Conservation (phyloP, 139 green algal species). For the Micractinium conductrix region DNA sequence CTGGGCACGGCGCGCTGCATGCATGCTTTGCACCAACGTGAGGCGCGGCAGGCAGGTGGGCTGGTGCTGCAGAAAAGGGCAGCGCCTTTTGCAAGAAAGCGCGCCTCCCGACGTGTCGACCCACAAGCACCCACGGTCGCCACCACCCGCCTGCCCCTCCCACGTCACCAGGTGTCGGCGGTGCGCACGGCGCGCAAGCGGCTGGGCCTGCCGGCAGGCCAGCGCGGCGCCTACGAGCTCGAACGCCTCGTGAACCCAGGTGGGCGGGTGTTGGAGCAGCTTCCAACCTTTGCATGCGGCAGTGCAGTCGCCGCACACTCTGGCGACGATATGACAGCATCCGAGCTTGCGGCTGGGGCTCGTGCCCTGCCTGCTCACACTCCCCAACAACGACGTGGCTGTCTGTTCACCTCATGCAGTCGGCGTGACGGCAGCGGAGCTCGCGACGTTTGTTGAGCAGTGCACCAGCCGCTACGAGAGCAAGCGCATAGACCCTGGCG, state of each 20-base stretch:
- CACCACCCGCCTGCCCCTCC: neutral
- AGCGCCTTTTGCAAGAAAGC: neutral
- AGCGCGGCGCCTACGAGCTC: slow-evolving; percentile 43
- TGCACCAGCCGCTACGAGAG: slow-evolving; percentile 66
- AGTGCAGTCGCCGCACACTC: too few relatives aligned
- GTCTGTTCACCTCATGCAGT: neutral
- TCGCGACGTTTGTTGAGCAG: slow-evolving; percentile 70
- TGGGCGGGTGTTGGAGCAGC: too few relatives aligned
- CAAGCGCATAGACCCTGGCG: slow-evolving; percentile 93
- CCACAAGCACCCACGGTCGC: neutral
- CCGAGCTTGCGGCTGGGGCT: too few relatives aligned
- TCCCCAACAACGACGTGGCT: too few relatives aligned
- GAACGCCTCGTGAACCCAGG: slow-evolving; percentile 68
- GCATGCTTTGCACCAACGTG: neutral
- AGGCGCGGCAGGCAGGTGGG: neutral
- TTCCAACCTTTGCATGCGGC: too few relatives aligned
- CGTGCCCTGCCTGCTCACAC: too few relatives aligned
- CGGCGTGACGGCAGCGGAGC: slow-evolving; percentile 67
- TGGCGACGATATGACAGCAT: too few relatives aligned
- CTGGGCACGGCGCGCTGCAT: too few relatives aligned
- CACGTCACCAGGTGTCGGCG: slow-evolving; percentile 36
- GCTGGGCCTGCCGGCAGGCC: slow-evolving; percentile 59
- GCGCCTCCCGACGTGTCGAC: neutral
- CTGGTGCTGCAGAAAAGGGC: neutral
- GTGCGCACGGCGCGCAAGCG: slow-evolving; percentile 40